Evolutionary conservation across 805 yeast species (phyloP), one percentile per base, ranked within the genome.

Genomic region (Ogataea nitratoaversa): DNA sequence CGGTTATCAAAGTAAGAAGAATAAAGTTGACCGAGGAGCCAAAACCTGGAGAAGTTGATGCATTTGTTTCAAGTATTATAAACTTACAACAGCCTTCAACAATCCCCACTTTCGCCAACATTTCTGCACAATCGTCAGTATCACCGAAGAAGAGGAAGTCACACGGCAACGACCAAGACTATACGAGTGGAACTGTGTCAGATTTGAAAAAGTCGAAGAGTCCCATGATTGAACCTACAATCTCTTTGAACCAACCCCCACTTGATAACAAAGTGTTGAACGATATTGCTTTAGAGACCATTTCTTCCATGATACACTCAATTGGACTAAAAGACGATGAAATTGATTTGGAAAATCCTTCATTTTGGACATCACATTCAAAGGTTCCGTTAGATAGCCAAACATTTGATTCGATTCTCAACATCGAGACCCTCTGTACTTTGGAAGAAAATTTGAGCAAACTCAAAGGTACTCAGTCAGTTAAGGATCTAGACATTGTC

Each of bases 301-400:
- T 48, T 17, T 23, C 32, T 7, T 19, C 41, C 9, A 29, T 44
- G 2, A 35, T 56, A 11, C 25, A 44, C 3, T 16, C 37, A 8
- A 50, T 53, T 32, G 53, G 57, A 2, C 28, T 62, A 13, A 44
- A 46, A 8, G 65, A 65, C 35, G 59, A 59, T 22, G 53, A 52
- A 14, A 31, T 36, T 4, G 48, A 50, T 24, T 36, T 36, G 28
- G 49, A 43, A 16, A 36, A 37, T n/a, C 5, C 18, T 1, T 16
- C 28, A 3, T 9, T 31, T 6, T 51, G 50, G 50, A 30, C 30
- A 4, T 17, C 31, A 8, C 40, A 34, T 23, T 31, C 38, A 18
- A 36, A 37, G 4, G 34, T 52, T 8, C 42, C 41, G 5, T 56
- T 53, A 36, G 50, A 52, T 29, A 48, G 46, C 14, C 41, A 49